phyloP scores from a whole-genome alignment of 192 early-diverging fungal genomes.

The Backusella morwellensis region DNA sequence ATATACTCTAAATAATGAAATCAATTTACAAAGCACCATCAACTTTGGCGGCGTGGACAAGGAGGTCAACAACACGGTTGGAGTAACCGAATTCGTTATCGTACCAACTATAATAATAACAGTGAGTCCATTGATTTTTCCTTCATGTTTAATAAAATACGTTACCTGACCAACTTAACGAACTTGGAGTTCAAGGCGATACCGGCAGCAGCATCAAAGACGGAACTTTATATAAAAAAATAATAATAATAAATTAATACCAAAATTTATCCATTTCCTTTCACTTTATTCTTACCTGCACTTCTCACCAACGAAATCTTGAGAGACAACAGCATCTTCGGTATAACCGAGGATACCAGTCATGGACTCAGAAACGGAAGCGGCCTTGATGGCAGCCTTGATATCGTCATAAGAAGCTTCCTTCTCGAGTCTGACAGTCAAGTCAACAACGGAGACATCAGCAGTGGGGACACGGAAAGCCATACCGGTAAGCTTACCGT shows the following conservation, averaged over 20 bases:
- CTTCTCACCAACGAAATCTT: constrained; percentile 90
- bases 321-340: constrained; percentile 93
- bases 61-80: constrained; percentile 83
- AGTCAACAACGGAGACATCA: constrained; percentile 96
- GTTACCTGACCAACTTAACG: constrained; percentile 74
- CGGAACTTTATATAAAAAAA: constrained; percentile 60
- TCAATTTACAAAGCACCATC: constrained; percentile 28
- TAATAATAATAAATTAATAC: constrained; percentile 7
- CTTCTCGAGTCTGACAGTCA: constrained; percentile 92
- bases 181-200: constrained; percentile 91
- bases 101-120: constrained; percentile 77
- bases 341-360: constrained; percentile 95
- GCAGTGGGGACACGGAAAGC: constrained; percentile 94
- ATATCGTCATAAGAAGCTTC: constrained; percentile 89
- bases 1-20: background rate
- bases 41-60: constrained; percentile 62
- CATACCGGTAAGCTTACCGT: constrained; percentile 98
- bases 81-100: constrained; percentile 93
- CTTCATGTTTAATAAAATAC: constrained; percentile 53
- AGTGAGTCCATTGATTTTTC: constrained; percentile 1
- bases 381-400: constrained; percentile 83
- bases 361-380: constrained; percentile 61
- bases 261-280: constrained; percentile 4
- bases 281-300: constrained; percentile 45
- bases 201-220: constrained; percentile 96